Base-by-base conservation (phyloP, 2,329 filamentous ascomycete genomes). In the Epichloe elymi region DNA sequence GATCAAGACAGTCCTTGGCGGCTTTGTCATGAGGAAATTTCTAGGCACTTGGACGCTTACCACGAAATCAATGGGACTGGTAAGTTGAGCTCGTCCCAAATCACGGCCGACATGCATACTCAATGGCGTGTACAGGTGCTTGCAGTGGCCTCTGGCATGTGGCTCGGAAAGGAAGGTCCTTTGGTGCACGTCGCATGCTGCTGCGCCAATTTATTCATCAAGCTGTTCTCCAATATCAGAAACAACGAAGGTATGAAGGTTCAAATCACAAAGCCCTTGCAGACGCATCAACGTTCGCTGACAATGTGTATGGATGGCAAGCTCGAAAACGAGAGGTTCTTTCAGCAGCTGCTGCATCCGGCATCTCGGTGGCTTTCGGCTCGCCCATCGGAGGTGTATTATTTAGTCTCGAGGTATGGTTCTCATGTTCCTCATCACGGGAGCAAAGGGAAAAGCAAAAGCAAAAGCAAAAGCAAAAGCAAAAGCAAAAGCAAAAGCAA, bases 131-230 rank as follows among this genome's bases (percentile, higher is more conserved):
- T 15, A 10, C 54, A 94, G 81, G 90, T 89, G 65, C 78, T 97
- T 37, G 86, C 91, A 42, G 91, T 96, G 43, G 87, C 88, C 57
- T 96, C 90, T 5, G 91, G 91, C 48, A 83, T 98, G 74, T 97
- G 93, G 91, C 73, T 97, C 14, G 91, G 91, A 35, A 97, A 97
- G 67, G 91, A 98, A 72, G 91, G 91, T 1, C 91, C 91, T 1
- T 71, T 97, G 38, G 91, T 98, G 5, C 91, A 98, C 67, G 90
- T 97, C 20, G 91, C 91, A 53, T 97, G 93, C 69, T 97, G 93
- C 66, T 96, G 90, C 63, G 89, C 91, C 45, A 95, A 94, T 63
- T 70, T 96, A 10, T 89, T 96, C 62, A 94, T 93, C 79, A 95
- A 94, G 65, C 71, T 91, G 10, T 96, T 95, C 58, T 74, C 78